Conservation (phyloP, 805 yeast species). For the Clavispora phyllophila region DNA sequence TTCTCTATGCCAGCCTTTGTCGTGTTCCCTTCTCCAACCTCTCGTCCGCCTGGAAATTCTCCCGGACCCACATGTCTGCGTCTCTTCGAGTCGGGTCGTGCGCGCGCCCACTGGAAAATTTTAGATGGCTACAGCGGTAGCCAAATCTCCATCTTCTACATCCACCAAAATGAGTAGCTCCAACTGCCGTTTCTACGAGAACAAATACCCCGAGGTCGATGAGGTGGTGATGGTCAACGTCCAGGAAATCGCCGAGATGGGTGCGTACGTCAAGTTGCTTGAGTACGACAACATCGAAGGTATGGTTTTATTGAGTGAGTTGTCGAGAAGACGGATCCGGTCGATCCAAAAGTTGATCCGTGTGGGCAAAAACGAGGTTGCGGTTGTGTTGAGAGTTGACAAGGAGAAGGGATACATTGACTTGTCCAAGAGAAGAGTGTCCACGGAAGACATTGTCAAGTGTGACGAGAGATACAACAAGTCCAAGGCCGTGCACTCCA, state of each 20-base stretch:
- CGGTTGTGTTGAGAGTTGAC: conserved; percentile 95
- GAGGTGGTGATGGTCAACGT: conserved; percentile 99
- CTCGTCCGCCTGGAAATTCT: too few species aligned
- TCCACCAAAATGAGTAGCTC: conserved; percentile 63
- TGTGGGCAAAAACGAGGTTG: conserved; percentile 98
- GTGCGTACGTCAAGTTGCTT: conserved; percentile 92
- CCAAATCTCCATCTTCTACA: neutral
- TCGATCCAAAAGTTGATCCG: conserved; percentile 95
- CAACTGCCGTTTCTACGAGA: conserved; percentile 94
- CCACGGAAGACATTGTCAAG: conserved; percentile 94
- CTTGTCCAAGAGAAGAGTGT: conserved; percentile 93
- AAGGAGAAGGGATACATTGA: conserved; percentile 98
- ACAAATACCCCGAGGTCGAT: conserved; percentile 97
- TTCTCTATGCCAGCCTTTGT: too few species aligned
- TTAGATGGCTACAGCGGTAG: neutral
- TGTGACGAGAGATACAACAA: conserved; percentile 97
- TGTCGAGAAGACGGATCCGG: conserved; percentile 97
- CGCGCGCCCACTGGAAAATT: conserved; percentile 2
- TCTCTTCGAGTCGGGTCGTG: neutral
- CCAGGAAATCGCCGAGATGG: conserved; percentile 98
- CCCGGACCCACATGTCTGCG: neutral
- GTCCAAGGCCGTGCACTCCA: conserved; percentile 97
- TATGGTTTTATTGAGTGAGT: conserved; percentile 92
- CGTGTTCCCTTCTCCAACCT: too few species aligned
- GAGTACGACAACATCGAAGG: conserved; percentile 99